Conservation (phyloP, 2,329 filamentous ascomycete species). For the Penicillium carneum region DNA sequence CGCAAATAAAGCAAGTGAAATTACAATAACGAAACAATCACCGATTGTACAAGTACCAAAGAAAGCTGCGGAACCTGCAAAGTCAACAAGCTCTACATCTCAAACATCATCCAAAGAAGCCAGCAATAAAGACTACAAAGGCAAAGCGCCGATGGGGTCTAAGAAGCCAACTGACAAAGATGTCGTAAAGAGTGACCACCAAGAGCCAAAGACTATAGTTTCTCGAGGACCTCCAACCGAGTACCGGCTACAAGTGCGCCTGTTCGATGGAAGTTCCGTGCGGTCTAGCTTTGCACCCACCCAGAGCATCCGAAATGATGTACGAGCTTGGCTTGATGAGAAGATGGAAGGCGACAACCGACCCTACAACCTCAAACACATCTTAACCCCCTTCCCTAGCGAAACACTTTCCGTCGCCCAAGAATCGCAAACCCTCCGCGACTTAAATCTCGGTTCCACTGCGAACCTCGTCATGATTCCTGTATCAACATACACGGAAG, state of each 20-base stretch:
- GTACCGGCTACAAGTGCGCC: conserved; percentile 76
- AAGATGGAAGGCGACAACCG: conserved; percentile 63
- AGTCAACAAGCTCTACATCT: conserved; percentile 55
- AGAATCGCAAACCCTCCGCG: conserved; percentile 71
- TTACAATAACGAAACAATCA: conserved; percentile 5
- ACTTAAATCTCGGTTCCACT: conserved; percentile 77
- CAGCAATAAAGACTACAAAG: conserved; percentile 64
- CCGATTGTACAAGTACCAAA: conserved; percentile 1
- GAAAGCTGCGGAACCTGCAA: conserved; percentile 43
- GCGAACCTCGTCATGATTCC: conserved; percentile 84
- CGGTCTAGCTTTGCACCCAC: conserved; percentile 72
- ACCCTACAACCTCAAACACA: conserved; percentile 84
- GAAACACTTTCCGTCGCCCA: conserved; percentile 76
- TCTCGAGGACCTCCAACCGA: conserved; percentile 38
- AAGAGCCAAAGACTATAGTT: conserved; percentile 26
- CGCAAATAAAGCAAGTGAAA: conserved; percentile 10
- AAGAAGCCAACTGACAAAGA: conserved; percentile 22
- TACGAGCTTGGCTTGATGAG: conserved; percentile 79
- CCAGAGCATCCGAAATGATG: conserved; percentile 68
- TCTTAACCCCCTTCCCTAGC: conserved; percentile 79
- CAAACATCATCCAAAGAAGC: conserved; percentile 69
- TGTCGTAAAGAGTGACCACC: conserved; percentile 13
- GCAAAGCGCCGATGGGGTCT: conserved; percentile 18
- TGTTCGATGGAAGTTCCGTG: conserved; percentile 84
- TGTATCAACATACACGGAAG: conserved; percentile 66